Percentiles rank a stretch among this genome's conserved stretches.
phyloP scores from a whole-genome alignment of 202 grass and related monocot species.

The Setaria viridis region DNA sequence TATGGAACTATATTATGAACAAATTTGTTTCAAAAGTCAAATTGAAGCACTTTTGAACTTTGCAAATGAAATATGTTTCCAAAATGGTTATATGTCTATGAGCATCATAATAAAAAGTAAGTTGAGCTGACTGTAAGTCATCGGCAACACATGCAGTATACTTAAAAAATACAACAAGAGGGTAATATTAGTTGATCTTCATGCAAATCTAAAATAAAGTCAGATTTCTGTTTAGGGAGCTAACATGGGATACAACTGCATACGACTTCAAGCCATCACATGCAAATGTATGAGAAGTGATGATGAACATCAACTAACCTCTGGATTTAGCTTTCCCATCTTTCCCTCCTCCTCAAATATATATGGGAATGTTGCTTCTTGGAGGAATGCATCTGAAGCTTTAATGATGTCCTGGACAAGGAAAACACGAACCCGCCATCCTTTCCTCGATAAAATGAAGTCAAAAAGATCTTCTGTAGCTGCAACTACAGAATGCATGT shows the following conservation, averaged over 20 bases:
- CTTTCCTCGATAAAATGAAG: slow-evolving; percentile 93
- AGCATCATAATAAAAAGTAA: background rate
- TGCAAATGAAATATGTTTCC: background rate
- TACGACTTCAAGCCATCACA: background rate
- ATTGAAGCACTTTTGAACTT: background rate
- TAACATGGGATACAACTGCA: background rate
- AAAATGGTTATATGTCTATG: background rate
- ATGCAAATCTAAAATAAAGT: slow-evolving; percentile 13
- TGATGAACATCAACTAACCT: slow-evolving; percentile 61
- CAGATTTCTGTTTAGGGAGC: background rate
- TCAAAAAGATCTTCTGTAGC: slow-evolving; percentile 90
- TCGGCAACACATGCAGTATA: background rate
- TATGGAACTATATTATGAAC: background rate
- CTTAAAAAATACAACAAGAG: background rate
- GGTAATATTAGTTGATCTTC: background rate
- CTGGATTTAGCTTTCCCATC: slow-evolving; percentile 50
- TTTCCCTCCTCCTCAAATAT: slow-evolving; percentile 58
- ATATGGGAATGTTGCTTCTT: slow-evolving; percentile 76
- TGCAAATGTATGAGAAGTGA: background rate
- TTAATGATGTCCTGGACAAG: slow-evolving; percentile 90
- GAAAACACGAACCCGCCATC: slow-evolving; percentile 93
- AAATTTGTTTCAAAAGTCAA: background rate
- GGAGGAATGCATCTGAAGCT: slow-evolving; percentile 72
- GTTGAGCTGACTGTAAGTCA: background rate
- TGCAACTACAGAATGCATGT: slow-evolving; percentile 91